These are phyloP conservation scores for Furcasterigmium sp. DNA, from an alignment of 2,329 filamentous ascomycete genomes.

Conservation along the genomic window DNA sequence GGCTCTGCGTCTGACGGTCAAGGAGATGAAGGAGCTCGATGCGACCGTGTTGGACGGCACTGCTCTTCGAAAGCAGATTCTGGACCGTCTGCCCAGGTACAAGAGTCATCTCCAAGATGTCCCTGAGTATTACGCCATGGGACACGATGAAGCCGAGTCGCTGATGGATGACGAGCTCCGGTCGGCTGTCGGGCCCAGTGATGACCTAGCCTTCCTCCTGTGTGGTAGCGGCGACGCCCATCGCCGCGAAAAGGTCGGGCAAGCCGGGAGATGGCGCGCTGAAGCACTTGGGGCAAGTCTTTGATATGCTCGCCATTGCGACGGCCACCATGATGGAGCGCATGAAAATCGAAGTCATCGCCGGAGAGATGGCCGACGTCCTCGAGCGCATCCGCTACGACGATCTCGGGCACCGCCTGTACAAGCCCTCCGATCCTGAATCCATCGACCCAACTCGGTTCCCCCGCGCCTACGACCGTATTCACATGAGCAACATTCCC, in stretches of 20 bases:
- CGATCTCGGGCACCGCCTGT: conserved; percentile 13
- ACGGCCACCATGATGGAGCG: background rate
- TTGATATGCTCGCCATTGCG: background rate
- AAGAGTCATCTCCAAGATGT: conserved; percentile 8
- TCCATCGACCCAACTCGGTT: conserved; percentile 14
- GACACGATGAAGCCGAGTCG: conserved; percentile 11
- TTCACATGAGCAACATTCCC: conserved; percentile 25
- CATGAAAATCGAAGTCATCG: conserved; percentile 17
- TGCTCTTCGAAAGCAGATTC: conserved; percentile 3
- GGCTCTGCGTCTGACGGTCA: background rate
- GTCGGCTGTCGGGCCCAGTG: background rate
- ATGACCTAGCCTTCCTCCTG: conserved; percentile 14
- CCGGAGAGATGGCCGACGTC: conserved; percentile 22
- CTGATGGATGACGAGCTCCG: conserved; percentile 6
- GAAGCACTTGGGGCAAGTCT: conserved; percentile 2
- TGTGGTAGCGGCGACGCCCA: conserved; percentile 17
- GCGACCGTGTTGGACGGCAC: background rate
- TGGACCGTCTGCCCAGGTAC: conserved; percentile 13
- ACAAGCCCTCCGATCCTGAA: background rate
- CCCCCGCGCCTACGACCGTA: conserved; percentile 18
- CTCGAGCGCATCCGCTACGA: conserved; percentile 21
- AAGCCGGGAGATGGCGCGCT: conserved; percentile 1
- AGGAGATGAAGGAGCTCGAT: background rate
- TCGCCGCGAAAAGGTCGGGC: background rate
- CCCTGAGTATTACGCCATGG: conserved; percentile 13